These are phyloP conservation scores for Artemisia tridentata DNA, from an alignment of 129 eudicot genomes.

Conservation along the genomic window DNA sequence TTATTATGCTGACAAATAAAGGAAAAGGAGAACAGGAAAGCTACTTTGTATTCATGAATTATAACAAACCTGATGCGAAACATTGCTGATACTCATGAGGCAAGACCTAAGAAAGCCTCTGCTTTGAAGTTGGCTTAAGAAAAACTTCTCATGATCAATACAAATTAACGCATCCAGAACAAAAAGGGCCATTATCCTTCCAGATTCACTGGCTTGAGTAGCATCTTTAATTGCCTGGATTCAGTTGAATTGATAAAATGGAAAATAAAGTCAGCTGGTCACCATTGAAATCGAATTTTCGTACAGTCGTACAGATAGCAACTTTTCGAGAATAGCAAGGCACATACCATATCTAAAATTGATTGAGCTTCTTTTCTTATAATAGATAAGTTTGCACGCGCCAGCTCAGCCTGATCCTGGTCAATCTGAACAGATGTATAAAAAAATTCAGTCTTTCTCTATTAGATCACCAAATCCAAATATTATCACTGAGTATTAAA, in stretches of 20 bases:
- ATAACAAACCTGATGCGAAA: conserved; percentile 59
- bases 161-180: conserved; percentile 80
- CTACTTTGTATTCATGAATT: background rate
- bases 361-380: conserved; percentile 85
- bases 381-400: conserved; percentile 68
- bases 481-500: conserved; percentile 11
- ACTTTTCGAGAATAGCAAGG: conserved; percentile 9
- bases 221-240: conserved; percentile 81
- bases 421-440: conserved; percentile 52
- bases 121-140: conserved; percentile 88
- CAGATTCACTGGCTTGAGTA: conserved; percentile 88
- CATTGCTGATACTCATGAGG: conserved; percentile 67
- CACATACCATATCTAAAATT: conserved; percentile 71
- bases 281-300: background rate
- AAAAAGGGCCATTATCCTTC: conserved; percentile 73
- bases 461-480: background rate
- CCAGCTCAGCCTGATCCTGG: conserved; percentile 88
- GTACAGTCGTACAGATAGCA: too few relatives aligned
- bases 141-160: conserved; percentile 91
- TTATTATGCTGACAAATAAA: background rate
- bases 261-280: conserved; percentile 6
- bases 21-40: background rate
- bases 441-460: background rate
- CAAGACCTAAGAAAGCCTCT: conserved; percentile 95
- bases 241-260: background rate